Percentiles rank a stretch among this genome's conserved stretches.
These are phyloP conservation scores for Globisporangium solare DNA, from an alignment of 352 stramenopile genomes.

Conservation along the genomic window DNA sequence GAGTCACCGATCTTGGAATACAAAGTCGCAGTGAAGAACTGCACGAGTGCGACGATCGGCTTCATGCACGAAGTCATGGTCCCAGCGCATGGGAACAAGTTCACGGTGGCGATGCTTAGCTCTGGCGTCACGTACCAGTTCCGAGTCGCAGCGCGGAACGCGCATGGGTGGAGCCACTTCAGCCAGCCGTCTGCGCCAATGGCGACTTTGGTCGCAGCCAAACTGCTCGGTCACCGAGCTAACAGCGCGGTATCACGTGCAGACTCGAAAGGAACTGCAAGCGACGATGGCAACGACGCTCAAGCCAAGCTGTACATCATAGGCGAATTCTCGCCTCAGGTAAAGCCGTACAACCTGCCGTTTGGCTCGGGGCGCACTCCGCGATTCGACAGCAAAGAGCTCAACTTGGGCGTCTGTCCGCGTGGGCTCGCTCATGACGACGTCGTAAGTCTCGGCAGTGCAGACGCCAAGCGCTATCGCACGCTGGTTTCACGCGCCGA, in stretches of 20 bases:
- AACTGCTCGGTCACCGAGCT: conserved; percentile 1
- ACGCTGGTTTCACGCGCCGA: conserved; percentile 36
- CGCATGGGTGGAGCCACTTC: conserved; percentile 61
- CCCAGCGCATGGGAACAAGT: conserved; percentile 12
- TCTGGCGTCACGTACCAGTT: conserved; percentile 86
- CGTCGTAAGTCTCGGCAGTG: conserved; percentile 9
- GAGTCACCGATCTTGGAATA: conserved; percentile 35
- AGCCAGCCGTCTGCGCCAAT: conserved; percentile 59
- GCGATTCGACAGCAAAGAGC: conserved; percentile 42
- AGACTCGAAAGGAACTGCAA: neutral
- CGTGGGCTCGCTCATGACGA: conserved; percentile 12
- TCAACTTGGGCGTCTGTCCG: conserved; percentile 38
- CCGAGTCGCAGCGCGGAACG: conserved; percentile 63
- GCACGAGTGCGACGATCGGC: conserved; percentile 40
- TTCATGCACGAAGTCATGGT: conserved; percentile 48
- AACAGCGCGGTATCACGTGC: neutral
- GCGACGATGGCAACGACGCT: neutral
- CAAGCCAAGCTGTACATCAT: conserved; percentile 22
- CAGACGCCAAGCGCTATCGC: conserved; percentile 26
- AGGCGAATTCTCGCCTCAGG: conserved; percentile 30
- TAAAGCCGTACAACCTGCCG: conserved; percentile 46
- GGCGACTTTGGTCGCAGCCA: conserved; percentile 32
- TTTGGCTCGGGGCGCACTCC: conserved; percentile 64
- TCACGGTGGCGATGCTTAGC: conserved; percentile 57
- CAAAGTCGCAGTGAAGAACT: conserved; percentile 60